Evolutionary conservation across 2,329 filamentous ascomycete genomes (phyloP), one percentile per base, ranked within the genome.

Genomic region (Diplodia scrobiculata): DNA sequence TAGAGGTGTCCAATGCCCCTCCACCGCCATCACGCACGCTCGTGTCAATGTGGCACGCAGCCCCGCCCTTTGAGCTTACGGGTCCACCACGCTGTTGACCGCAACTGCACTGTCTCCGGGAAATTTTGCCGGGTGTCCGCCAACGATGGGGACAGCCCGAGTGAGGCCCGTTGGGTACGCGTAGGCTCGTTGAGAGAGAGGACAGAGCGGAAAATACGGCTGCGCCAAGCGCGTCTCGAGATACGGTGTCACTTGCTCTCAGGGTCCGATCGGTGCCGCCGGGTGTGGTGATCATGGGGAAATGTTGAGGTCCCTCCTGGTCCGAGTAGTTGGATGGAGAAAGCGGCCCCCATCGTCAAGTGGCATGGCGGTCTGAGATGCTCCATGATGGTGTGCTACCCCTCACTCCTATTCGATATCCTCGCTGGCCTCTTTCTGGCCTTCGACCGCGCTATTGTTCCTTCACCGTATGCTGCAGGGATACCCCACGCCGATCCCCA

Each of bases 371-470:
- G 58, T 62, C 58, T 50, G 41, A 50, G 45, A 21, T 51, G 34
- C 17, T 62, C 29, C 27, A 36, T 34, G 27, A 47, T 4, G 38
- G 45, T 27, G 45, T 10, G 14, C 14, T 19, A n/a, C 45, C 58
- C 41, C 58, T 62, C 58, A 62, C 58, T 62, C 29, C 58, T 50
- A 62, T 62, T 62, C 58, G 58, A 21, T 36, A 27, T 45, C 17
- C 14, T 48, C 38, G 55, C 19, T 47, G 55, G 58, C 41, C 45
- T 19, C 19, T n/a, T 5, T 62, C 32, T 19, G 58, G 45, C 58
- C 58, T 29, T 27, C 27, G 50, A 50, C 19, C 32, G 17, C 32
- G 14, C 29, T 38, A 50, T 50, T 13, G 45, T 50, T 45, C 58
- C 58, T 50, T 50, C 48, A 50, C 58, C 45, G 45, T 36, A 50